Evolutionary conservation across 257 asterid species (phyloP).

Genomic region (Nyctanthes arbortristis): DNA sequence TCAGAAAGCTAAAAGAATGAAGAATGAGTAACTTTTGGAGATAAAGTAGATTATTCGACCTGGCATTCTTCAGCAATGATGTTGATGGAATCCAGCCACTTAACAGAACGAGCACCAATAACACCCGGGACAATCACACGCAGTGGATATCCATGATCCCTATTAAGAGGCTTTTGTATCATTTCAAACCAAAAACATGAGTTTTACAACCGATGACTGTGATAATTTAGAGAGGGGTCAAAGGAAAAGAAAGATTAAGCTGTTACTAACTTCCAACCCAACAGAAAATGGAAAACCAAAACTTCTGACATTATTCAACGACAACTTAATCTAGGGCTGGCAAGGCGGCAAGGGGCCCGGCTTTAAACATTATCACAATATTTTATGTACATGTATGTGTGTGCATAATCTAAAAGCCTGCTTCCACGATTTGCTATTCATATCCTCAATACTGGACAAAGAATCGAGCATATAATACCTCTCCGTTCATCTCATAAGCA

Average conservation of each 20-base stretch:
- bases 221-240: not conserved
- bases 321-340: no score
- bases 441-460: no score
- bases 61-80: slow-evolving; percentile 84
- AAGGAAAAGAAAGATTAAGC: not conserved
- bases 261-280: not conserved
- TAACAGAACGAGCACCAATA: slow-evolving; percentile 98
- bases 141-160: slow-evolving; percentile 98
- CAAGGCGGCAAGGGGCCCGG: no score
- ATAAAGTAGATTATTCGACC: slow-evolving; percentile 37
- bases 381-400: no score
- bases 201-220: no score
- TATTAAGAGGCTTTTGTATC: slow-evolving; percentile 63
- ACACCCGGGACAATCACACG: slow-evolving; percentile 99
- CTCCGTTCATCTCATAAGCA: slow-evolving; percentile 98
- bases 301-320: no score
- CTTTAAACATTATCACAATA: no score
- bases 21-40: slow-evolving; percentile 17
- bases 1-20: slow-evolving; percentile 16
- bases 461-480: slow-evolving; percentile 46
- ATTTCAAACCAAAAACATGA: slow-evolving; percentile 13
- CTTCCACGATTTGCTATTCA: no score
- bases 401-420: no score
- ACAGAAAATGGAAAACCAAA: no score
- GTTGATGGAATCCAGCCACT: slow-evolving; percentile 93